Base-by-base conservation (phyloP, 371 early-diverging fungal genomes). In the Haplosporangium sp. region DNA sequence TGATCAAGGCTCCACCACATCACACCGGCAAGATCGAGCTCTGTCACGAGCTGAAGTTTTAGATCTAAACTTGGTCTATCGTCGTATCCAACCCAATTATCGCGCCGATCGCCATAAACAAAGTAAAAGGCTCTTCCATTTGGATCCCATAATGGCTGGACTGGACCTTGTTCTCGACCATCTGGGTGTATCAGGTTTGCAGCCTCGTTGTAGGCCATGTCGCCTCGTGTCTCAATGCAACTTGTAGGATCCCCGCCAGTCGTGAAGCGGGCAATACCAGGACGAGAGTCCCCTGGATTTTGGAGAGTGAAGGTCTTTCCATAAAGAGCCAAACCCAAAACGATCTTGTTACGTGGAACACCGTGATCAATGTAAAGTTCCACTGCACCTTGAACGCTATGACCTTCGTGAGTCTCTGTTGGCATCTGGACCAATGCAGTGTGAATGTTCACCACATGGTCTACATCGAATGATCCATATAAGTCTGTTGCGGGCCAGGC, bases 241-340 rank as follows among this genome's bases (percentile, higher is more conserved):
- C 53, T 67, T 11, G 77, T 65, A 2, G 77, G 72, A 15, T 71
- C 72, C 4, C 77, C 77, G 38, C 69, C 72, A 19, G 47, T 13
- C 1, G 5, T 64, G 58, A 72, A 77, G 13, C 34, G 39, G 3
- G 77, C 72, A 5, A 2, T 37, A 1, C 77, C 77, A 1, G 77
- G 77, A 3, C 42, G 17, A 5, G 55, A 8, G 2, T 64, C 45
- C 9, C 53, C 55, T 6, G 56, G 6, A 47, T 72, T 52, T 7
- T 69, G 11, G 34, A 77, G 69, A 15, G 68, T 17, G 34, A 65
- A 72, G 1, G 72, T 77, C n/a, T 77, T 77, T n/a, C 94, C 95
- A 73, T 95, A 96, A 65, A 93, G 81, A 2, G 90, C 89, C 10
- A 92, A 73, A 9, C 96, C 94, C 61, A 96, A 86, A 1, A 95